Evolutionary conservation across 2,329 filamentous ascomycete species (phyloP), one percentile per base, ranked within the genome.

Genomic region (Colletotrichum tropicicola): DNA sequence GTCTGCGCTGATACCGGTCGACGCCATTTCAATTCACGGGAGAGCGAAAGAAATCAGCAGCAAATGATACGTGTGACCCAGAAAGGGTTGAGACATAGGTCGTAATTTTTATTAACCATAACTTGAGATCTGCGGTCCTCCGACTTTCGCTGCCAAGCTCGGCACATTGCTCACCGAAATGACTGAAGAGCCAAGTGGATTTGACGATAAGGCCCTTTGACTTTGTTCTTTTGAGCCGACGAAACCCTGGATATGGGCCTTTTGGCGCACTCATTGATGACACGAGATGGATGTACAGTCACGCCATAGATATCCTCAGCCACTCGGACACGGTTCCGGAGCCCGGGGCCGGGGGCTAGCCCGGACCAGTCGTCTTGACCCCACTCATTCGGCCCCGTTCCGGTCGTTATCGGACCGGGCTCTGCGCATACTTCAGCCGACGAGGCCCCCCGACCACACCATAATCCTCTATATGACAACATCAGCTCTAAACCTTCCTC

Each of bases 391-490:
- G 48, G 48, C 30, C 3, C 48, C 48, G 48, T 19, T 25, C 48
- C 48, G 48, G 19, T 35, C 25, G 12, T 28, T 25, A 4, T 27
- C 48, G 28, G 28, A 9, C 48, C 48, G 48, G 48, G 19, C 48
- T 35, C 17, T n/a, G n/a, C n/a, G n/a, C n/a, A n/a, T n/a, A n/a
- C 48, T 52, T 52, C 37, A 52, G 19, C 48, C 48, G 48, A 52
- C 48, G 48, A 37, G 17, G 7, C 28, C 47, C 48, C n/a, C n/a
- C n/a, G n/a, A 37, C 35, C 15, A 35, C 48, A 15, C 30, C 30
- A 35, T 35, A 52, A 35, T 52, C 30, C 30, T 23, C 30, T 13
- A 19, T 5, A 52, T 25, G 30, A 37, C 48, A 52, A 37, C 28
- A 37, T 52, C 13, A 35, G 27, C 17, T 2, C n/a, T 8, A 21